A percentile compares a stretch with the other conserved stretches of the same genome.
Conservation (phyloP, 2,329 filamentous ascomycete species). For the Orbilia blumenaviensis region DNA sequence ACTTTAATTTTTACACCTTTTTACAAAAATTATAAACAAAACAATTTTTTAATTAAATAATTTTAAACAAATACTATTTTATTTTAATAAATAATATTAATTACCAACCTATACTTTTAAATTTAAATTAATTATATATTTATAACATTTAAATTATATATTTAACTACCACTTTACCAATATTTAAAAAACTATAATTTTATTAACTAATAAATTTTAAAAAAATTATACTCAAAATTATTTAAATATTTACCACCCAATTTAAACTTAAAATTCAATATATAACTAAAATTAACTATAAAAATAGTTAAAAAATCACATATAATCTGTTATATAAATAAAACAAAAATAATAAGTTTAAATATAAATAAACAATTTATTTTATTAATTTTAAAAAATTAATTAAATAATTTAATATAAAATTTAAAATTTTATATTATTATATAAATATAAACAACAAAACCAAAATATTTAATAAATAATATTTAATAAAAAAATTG, state of each 20-base stretch:
- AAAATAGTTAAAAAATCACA: neutral
- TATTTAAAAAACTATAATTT: neutral
- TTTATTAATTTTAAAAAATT: neutral
- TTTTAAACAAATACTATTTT: slow-evolving; percentile 9
- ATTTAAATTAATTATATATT: neutral
- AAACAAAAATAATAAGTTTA: neutral
- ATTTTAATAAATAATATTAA: neutral
- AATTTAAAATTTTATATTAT: neutral
- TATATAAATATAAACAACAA: neutral
- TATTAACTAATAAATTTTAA: neutral
- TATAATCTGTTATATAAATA: neutral
- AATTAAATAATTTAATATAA: neutral
- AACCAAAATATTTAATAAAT: neutral
- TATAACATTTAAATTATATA: neutral
- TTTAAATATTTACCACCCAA: neutral
- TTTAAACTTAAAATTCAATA: slow-evolving; percentile 16
- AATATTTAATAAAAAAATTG: neutral
- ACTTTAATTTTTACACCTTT: neutral
- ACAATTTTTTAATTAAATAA: neutral
- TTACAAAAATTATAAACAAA: neutral
- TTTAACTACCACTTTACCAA: neutral
- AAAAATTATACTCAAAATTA: neutral
- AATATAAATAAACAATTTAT: neutral
- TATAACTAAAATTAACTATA: neutral
- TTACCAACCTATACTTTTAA: neutral